These are phyloP conservation scores for Corniculantispora saksenae DNA, from an alignment of 2,329 filamentous ascomycete species.

Conservation along the genomic window DNA sequence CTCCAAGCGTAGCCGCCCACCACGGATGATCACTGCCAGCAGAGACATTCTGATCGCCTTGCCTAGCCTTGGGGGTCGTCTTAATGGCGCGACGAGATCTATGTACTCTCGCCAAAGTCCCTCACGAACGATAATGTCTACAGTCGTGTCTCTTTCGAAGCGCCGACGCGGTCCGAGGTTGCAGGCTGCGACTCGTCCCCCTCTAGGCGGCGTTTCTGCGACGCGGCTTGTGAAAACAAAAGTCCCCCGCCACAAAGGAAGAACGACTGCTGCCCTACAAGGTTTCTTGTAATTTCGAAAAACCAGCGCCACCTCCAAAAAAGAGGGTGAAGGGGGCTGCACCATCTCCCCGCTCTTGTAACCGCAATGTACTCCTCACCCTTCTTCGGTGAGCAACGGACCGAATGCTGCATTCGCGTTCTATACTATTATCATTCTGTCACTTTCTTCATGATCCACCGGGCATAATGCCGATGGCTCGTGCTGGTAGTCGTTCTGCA, in stretches of 20 bases:
- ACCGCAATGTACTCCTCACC: not conserved
- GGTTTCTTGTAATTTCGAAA: not conserved
- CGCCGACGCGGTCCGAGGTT: not conserved
- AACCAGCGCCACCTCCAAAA: not conserved
- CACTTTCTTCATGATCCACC: not conserved
- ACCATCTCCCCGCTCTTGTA: not conserved
- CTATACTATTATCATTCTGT: not conserved
- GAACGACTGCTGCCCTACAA: not conserved
- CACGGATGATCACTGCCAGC: not conserved
- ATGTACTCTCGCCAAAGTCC: not conserved
- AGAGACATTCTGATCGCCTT: conserved; percentile 6
- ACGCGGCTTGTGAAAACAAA: not conserved
- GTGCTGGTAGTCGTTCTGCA: not conserved
- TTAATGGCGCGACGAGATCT: not conserved
- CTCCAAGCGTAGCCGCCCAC: conserved; percentile 8
- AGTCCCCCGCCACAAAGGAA: not conserved
- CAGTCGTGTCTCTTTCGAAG: not conserved
- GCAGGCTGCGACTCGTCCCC: too few species aligned
- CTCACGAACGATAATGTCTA: not conserved
- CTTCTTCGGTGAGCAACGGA: not conserved
- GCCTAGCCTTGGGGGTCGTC: not conserved
- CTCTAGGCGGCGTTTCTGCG: not conserved
- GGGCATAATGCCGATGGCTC: not conserved
- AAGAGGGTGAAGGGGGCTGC: not conserved
- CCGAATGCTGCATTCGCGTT: conserved; percentile 3